A percentile compares a stretch with the other conserved stretches of the same genome.
These are phyloP conservation scores for Umbilicaria muhlenbergii DNA, from an alignment of 495 filamentous ascomycete genomes.

Conservation along the genomic window DNA sequence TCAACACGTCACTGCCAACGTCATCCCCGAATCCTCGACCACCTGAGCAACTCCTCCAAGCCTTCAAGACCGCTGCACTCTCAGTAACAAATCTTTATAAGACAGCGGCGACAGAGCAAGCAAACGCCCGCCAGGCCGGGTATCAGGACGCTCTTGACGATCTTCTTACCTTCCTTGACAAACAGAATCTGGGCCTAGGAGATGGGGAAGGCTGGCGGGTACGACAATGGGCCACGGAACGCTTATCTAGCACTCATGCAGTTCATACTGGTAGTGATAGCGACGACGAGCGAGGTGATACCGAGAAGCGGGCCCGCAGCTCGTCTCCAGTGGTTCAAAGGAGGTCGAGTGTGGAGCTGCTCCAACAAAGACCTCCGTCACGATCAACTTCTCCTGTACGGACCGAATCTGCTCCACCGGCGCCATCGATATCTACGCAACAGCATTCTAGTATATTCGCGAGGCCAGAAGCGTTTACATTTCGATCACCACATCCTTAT, in stretches of 20 bases:
- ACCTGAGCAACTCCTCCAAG: conserved; percentile 66
- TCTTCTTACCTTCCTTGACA: conserved; percentile 67
- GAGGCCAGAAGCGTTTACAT: conserved; percentile 44
- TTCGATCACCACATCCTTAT: conserved; percentile 51
- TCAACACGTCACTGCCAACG: conserved; percentile 52
- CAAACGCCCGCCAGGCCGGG: conserved; percentile 58
- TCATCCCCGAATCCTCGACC: conserved; percentile 36
- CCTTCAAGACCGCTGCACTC: conserved; percentile 82
- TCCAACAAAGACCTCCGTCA: conserved; percentile 17
- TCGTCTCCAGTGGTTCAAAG: conserved; percentile 47
- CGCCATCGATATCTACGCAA: conserved; percentile 8
- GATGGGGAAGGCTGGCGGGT: conserved; percentile 73
- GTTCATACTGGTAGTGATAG: conserved; percentile 39
- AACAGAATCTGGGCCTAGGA: conserved; percentile 54
- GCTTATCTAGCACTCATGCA: conserved; percentile 43
- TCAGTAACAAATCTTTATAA: conserved; percentile 96
- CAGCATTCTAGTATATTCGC: conserved; percentile 13
- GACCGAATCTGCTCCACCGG: conserved; percentile 29
- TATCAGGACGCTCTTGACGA: conserved; percentile 95
- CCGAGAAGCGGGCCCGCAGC: conserved; percentile 35
- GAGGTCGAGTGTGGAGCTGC: conserved; percentile 28
- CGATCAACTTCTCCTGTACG: conserved; percentile 25
- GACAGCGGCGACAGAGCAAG: conserved; percentile 59
- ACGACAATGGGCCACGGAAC: conserved; percentile 71
- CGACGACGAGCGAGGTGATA: conserved; percentile 56